Evolutionary conservation across 495 filamentous ascomycete genomes (phyloP).

Genomic region (Lophiostoma macrostomum): DNA sequence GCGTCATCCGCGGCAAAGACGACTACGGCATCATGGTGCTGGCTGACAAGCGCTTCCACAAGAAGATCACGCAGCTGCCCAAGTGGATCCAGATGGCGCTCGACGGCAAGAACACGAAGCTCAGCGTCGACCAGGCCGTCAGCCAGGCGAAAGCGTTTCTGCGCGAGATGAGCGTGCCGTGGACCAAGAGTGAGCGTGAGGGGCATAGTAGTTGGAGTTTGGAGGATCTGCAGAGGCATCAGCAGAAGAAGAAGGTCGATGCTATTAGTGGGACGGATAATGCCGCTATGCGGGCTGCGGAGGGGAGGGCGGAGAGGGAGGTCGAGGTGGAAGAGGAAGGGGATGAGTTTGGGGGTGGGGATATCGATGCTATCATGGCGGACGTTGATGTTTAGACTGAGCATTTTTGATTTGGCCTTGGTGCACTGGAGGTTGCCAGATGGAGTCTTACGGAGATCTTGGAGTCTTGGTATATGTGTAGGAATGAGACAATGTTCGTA

Average conservation of each 20-base stretch:
- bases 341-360: slow-evolving; percentile 31
- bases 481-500: no score
- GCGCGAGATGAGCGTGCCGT: slow-evolving; percentile 85
- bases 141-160: slow-evolving; percentile 84
- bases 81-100: slow-evolving; percentile 96
- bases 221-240: slow-evolving; percentile 70
- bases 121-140: slow-evolving; percentile 95
- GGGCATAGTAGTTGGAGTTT: slow-evolving; percentile 90
- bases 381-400: slow-evolving; percentile 7
- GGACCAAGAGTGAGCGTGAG: slow-evolving; percentile 76
- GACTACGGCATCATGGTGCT: slow-evolving; percentile 99
- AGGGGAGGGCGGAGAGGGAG: slow-evolving; percentile 35
- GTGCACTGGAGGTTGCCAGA: no score
- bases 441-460: no score
- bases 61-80: slow-evolving; percentile 84
- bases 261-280: slow-evolving; percentile 52
- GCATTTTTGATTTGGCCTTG: neutral
- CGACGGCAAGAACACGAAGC: slow-evolving; percentile 74
- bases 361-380: slow-evolving; percentile 30
- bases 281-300: slow-evolving; percentile 67
- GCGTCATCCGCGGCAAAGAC: slow-evolving; percentile 93
- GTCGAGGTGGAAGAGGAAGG: slow-evolving; percentile 4
- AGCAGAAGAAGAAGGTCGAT: slow-evolving; percentile 72
- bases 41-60: slow-evolving; percentile 85
- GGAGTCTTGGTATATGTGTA: no score